phyloP scores from a whole-genome alignment of 202 grass and related monocot species.

The Schoenoplectus tabernaemontani region DNA sequence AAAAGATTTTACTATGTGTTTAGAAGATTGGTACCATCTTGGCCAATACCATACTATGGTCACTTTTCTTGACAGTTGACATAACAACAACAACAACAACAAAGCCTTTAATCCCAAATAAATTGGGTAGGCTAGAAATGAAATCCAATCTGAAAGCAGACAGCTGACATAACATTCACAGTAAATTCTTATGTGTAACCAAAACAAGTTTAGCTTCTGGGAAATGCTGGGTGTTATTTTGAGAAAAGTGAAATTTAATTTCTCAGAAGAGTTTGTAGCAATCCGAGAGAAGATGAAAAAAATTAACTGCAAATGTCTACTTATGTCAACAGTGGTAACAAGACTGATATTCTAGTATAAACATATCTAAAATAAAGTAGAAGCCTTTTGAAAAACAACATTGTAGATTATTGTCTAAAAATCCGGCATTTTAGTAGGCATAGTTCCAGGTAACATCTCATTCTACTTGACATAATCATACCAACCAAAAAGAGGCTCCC shows the following conservation, averaged over 20 bases:
- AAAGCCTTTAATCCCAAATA: no score
- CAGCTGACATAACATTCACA: background rate
- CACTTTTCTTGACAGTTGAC: background rate
- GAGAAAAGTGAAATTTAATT: background rate
- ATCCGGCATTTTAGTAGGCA: background rate
- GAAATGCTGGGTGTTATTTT: background rate
- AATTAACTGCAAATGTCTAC: background rate
- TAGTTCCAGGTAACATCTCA: background rate
- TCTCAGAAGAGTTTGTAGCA: background rate
- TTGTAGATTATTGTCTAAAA: slow-evolving; percentile 1
- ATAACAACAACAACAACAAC: no score
- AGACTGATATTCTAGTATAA: background rate
- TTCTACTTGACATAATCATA: background rate
- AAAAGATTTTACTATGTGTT: background rate
- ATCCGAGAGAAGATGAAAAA: background rate
- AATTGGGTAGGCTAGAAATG: no score
- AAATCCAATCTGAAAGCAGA: no score
- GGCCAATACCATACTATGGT: background rate
- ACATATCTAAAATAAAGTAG: background rate
- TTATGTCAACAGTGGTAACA: background rate
- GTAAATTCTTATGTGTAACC: background rate
- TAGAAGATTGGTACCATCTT: background rate
- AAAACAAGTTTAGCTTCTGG: background rate
- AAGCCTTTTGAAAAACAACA: background rate
- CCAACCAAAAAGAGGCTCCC: background rate